A percentile compares a stretch with the other conserved stretches of the same genome.
Evolutionary conservation across 345 rosid genomes (phyloP).

Genomic region (Brassica incana): DNA sequence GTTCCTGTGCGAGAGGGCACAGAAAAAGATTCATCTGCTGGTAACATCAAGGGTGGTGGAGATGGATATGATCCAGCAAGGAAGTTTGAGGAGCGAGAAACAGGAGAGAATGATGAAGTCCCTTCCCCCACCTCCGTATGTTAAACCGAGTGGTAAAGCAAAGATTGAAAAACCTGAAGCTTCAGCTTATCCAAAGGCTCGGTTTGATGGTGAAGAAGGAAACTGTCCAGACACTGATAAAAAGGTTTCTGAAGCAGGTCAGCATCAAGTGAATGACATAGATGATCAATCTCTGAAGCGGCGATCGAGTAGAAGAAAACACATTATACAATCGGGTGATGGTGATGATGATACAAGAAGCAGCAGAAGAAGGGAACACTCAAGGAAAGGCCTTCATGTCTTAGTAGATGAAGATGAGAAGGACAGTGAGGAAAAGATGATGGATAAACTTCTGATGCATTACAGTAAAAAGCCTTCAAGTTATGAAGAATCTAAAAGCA

Average conservation of each 20-base stretch:
- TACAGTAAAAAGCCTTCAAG: constrained; percentile 80
- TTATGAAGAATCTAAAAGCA: constrained; percentile 62
- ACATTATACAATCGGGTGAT: constrained; percentile 43
- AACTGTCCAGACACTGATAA: constrained; percentile 38
- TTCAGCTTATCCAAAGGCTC: constrained; percentile 25
- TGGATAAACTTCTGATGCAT: constrained; percentile 82
- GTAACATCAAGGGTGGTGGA: constrained; percentile 30
- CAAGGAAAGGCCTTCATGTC: constrained; percentile 63
- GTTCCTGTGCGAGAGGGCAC: constrained; percentile 36
- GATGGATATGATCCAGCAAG: constrained; percentile 33
- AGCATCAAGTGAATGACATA: constrained; percentile 35
- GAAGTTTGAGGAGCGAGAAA: constrained; percentile 46
- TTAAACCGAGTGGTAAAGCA: constrained; percentile 47
- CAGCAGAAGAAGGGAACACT: constrained; percentile 66
- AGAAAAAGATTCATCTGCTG: constrained; percentile 33
- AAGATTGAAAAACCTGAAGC: constrained; percentile 41
- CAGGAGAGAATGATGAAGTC: constrained; percentile 42
- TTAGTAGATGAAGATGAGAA: constrained; percentile 58
- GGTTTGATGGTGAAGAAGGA: constrained; percentile 33
- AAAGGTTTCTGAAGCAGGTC: constrained; percentile 27
- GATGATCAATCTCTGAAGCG: constrained; percentile 51
- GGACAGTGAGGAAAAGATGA: constrained; percentile 82
- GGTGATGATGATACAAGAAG: constrained; percentile 42
- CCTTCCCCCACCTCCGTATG: constrained; percentile 81
- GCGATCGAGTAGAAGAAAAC: constrained; percentile 63